These are phyloP conservation scores for Syzygium malaccense DNA, from an alignment of 441 rosid genomes.

Conservation along the genomic window DNA sequence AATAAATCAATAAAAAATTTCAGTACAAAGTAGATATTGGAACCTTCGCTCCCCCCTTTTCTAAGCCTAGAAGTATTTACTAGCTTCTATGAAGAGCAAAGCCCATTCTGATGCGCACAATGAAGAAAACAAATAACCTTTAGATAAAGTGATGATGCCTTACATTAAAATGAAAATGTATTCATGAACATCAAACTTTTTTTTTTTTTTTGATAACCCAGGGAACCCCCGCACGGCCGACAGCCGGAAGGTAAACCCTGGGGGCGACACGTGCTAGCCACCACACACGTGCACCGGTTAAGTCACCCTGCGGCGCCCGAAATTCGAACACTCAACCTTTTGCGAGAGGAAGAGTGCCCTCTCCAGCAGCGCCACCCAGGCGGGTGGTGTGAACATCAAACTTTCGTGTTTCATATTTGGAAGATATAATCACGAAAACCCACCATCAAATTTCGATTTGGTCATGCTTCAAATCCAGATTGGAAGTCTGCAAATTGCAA, in stretches of 20 bases:
- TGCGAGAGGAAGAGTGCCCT: too few relatives aligned
- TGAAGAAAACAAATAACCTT: background rate
- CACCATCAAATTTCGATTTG: background rate
- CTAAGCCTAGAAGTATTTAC: background rate
- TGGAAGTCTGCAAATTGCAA: background rate
- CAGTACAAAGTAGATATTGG: background rate
- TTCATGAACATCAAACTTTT: background rate
- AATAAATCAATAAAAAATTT: background rate
- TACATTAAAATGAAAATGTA: background rate
- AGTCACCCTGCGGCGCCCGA: too few relatives aligned
- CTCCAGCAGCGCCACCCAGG: too few relatives aligned
- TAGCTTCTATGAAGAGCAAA: background rate
- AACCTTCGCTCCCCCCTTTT: background rate
- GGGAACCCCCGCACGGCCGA: too few relatives aligned
- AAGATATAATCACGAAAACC: background rate
- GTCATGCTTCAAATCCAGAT: background rate
- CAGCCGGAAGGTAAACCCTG: too few relatives aligned
- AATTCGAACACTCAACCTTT: too few relatives aligned
- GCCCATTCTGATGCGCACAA: background rate
- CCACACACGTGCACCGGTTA: too few relatives aligned
- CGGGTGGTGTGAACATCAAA: background rate
- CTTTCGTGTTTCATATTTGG: background rate
- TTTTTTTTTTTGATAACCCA: too few relatives aligned
- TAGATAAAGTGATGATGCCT: background rate
- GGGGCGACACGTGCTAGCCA: too few relatives aligned